Base-by-base conservation (phyloP, 108 stramenopile genomes). In the Discostella pseudostelligera region DNA sequence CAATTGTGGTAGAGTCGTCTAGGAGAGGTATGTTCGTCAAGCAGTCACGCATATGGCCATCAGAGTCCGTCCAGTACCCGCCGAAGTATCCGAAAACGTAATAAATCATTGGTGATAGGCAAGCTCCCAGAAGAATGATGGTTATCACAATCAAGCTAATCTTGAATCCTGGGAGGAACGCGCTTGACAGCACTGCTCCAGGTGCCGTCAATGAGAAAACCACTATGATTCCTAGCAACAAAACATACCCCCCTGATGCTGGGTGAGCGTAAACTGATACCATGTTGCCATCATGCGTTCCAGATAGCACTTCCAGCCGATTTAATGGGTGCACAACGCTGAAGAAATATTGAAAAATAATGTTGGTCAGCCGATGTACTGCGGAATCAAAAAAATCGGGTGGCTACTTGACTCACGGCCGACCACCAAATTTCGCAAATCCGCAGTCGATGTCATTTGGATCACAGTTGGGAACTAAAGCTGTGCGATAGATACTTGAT, bases 101-200 rank as follows among this genome's bases (percentile, higher is more conserved):
- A 2, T 74, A 47, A 20, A 82, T 65, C 13, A 42, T 37, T 4
- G 82, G 82, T 10, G 76, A 65, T 20, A 53, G 39, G 40, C 82
- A 76, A 19, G 67, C 62, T 17, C 40, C 58, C 14, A 85, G 16
- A 20, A 70, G 56, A 2, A 80, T 4, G 22, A 82, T 20, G 21
- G 73, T 61, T 6, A 82, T 55, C 7, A 47, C 37, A 29, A 78
- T 39, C 8, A 84, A 43, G 17, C 75, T 65, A 17, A 85, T 12
- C 47, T 70, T 76, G 62, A 64, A 66, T 1, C 84, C 84, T 21
- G 79, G 79, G 19, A 83, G 39, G 51, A 74, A 74, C 21, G 78
- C 48, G 28, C 72, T 76, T 3, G 81, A 57, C 11, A 85, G 59
- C 2, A 81, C 78, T 7, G 74, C 56, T 3, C 81, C 84, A 13